Evolutionary conservation across 768 basidiomycete species (phyloP).

Genomic region (Cystofilobasidium bisporidii): DNA sequence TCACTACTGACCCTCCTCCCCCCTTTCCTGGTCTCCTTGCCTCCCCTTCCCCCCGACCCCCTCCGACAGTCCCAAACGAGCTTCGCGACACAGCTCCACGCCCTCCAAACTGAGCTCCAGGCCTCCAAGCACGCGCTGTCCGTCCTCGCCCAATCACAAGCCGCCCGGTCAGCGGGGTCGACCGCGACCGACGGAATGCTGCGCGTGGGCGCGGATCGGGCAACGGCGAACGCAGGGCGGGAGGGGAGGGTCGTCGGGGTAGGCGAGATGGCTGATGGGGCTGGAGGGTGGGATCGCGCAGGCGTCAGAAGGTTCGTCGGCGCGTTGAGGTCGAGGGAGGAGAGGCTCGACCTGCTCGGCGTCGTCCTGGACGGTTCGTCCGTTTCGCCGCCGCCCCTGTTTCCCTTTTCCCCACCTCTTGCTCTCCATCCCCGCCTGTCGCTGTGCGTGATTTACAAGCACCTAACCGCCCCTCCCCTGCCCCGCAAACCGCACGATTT

Average conservation of each 20-base stretch:
- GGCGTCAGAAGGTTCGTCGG: too few relatives aligned
- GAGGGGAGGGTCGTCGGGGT: too few relatives aligned
- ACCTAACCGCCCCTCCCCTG: too few relatives aligned
- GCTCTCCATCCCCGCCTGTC: too few relatives aligned
- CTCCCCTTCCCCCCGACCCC: not conserved
- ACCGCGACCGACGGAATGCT: not conserved
- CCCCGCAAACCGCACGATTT: not conserved
- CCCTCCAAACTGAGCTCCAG: constrained; percentile 65
- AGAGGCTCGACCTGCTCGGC: constrained; percentile 26
- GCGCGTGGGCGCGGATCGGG: too few relatives aligned
- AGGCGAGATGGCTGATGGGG: not conserved
- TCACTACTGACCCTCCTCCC: too few relatives aligned
- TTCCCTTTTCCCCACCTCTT: too few relatives aligned
- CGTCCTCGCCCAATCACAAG: not conserved
- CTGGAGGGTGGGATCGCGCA: constrained; percentile 19
- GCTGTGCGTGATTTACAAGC: too few relatives aligned
- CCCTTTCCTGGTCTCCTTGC: constrained; percentile 2
- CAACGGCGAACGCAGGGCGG: too few relatives aligned
- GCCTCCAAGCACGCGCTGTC: constrained; percentile 9
- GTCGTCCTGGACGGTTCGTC: constrained; percentile 32
- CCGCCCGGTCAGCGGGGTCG: not conserved
- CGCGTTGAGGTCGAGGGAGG: constrained; percentile 19
- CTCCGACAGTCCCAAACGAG: constrained; percentile 53
- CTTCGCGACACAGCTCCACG: constrained; percentile 71
- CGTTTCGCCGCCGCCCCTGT: too few relatives aligned